Base-by-base conservation (phyloP, 257 asterid genomes). In the Verbena officinalis region DNA sequence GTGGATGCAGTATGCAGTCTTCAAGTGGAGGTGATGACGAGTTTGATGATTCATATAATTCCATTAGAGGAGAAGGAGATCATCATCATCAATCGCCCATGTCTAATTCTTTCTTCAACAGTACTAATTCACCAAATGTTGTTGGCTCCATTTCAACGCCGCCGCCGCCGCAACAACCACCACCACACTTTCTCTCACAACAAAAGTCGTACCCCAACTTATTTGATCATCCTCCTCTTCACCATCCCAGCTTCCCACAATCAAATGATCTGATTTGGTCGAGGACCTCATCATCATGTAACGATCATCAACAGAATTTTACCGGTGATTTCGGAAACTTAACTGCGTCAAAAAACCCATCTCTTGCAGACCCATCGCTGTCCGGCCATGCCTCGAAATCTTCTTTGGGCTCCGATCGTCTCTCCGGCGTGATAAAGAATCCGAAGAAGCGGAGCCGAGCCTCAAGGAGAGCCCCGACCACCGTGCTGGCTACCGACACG, bases 381-480 rank as follows among this genome's bases (percentile, higher is more conserved):
- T 15, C 55, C 24, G 51, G 21, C 75, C 81, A 21, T 3, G 48
- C 60, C 42, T 13, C 59, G 11, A 52, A 16, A 13, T 20, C 59
- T 24, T 53, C 34, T 0, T 1, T 9, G 10, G 40, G 54, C 30
- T 44, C 62, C 16, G 64, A 20, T 42, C 76, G 33, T 10, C 39
- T 13, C 24, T 52, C 75, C 54, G 59, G n/a, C 62, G 67, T 34
- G 15, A 30, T 24, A 2, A 88, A 85, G 61, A 91, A 86, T 56
- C 90, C 96, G 5, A 91, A 86, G 66, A 88, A 91, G 21, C 83
- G 98, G 3, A 83, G 88, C 15, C 78, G 96, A 49, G 96, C 96
- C 1, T 91, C 98, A 2, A 72, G 91, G 43, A 72, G 95, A 16
- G 92, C 94, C 0, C 95, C 96, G 0, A 91, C 98, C 4, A 91